Evolutionary conservation across 164 flowering plant genomes (phyloP).

Genomic region (Annona cherimola): DNA sequence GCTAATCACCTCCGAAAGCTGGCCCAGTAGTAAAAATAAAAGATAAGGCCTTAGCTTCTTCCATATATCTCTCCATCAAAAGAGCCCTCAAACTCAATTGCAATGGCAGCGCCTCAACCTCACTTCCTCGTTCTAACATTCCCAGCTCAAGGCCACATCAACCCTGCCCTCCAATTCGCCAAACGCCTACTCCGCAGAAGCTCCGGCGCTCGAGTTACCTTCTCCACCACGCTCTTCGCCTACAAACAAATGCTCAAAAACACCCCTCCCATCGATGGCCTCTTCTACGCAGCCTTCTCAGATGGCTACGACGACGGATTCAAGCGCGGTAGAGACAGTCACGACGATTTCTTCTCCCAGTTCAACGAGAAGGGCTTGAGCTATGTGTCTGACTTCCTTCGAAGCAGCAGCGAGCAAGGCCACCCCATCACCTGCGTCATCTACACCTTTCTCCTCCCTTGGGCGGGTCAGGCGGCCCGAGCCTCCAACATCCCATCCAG

Average conservation of each 20-base stretch:
- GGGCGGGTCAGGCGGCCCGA: constrained; percentile 40
- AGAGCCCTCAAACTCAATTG: no score
- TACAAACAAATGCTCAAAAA: not conserved
- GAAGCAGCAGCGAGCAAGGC: constrained; percentile 10
- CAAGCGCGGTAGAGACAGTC: not conserved
- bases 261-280: constrained; percentile 1
- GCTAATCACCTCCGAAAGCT: no score
- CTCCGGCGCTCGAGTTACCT: constrained; percentile 30
- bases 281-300: constrained; percentile 20
- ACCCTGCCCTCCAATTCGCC: constrained; percentile 41
- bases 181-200: constrained; percentile 27
- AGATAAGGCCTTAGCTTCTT: no score
- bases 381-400: constrained; percentile 11
- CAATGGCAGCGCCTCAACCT: no score
- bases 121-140: constrained; percentile 31
- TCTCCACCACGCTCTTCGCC: constrained; percentile 23
- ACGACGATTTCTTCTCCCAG: constrained; percentile 1
- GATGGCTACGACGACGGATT: constrained; percentile 26
- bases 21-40: no score
- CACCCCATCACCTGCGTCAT: constrained; percentile 30
- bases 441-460: constrained; percentile 34
- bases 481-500: constrained; percentile 24
- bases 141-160: constrained; percentile 44
- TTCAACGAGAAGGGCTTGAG: constrained; percentile 11
- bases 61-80: no score